Conservation (phyloP, 2,329 filamentous ascomycete genomes). For the Aureobasidium subglaciale region DNA sequence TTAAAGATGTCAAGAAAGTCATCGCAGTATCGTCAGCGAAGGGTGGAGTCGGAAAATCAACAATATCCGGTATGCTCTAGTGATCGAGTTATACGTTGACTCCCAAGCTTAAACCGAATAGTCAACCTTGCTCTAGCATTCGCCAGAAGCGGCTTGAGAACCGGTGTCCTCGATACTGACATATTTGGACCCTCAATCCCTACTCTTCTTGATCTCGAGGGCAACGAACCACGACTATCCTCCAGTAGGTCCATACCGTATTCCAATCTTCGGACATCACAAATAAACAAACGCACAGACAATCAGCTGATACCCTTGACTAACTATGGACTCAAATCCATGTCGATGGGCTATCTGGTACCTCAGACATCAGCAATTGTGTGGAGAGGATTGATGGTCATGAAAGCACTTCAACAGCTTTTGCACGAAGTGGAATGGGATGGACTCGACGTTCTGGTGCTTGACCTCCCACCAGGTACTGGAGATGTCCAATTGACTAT, state of each 20-base stretch:
- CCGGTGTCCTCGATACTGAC: constrained; percentile 88
- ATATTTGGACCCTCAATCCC: constrained; percentile 96
- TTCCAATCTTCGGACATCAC: not conserved
- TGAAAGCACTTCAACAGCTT: constrained; percentile 92
- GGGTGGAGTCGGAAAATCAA: constrained; percentile 96
- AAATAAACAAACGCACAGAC: constrained; percentile 38
- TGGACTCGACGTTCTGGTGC: constrained; percentile 75
- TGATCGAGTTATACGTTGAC: not conserved
- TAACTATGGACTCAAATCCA: constrained; percentile 93
- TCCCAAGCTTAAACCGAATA: constrained; percentile 19
- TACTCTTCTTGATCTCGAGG: constrained; percentile 61
- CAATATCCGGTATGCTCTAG: constrained; percentile 60
- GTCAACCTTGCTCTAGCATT: constrained; percentile 81
- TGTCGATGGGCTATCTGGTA: constrained; percentile 97
- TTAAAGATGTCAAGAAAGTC: constrained; percentile 81
- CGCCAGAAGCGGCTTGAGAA: constrained; percentile 70
- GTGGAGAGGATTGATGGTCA: constrained; percentile 95
- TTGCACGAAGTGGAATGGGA: constrained; percentile 95
- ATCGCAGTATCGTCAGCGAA: constrained; percentile 96
- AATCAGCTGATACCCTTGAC: constrained; percentile 80
- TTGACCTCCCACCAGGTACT: constrained; percentile 89
- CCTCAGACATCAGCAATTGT: constrained; percentile 74
- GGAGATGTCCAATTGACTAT: constrained; percentile 97
- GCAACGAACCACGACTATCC: constrained; percentile 63
- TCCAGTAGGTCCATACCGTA: constrained; percentile 43